These are phyloP conservation scores for Exophiala phaeomuriformis DNA, from an alignment of 2,329 filamentous ascomycete species.

Conservation along the genomic window DNA sequence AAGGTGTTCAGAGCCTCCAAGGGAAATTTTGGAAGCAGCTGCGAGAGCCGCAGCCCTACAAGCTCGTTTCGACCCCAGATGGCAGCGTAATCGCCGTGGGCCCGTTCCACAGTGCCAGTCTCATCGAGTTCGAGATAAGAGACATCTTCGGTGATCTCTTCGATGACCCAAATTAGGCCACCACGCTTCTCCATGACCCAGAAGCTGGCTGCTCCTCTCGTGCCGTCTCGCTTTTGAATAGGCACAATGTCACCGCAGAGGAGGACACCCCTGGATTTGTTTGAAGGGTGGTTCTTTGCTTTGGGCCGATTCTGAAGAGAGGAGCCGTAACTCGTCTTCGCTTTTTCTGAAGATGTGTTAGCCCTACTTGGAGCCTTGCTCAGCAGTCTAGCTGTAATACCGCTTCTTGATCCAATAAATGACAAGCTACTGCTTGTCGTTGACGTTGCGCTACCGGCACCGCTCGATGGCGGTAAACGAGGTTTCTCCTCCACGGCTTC, in stretches of 20 bases:
- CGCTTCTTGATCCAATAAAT: conserved; percentile 61
- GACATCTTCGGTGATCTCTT: conserved; percentile 94
- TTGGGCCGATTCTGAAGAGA: conserved; percentile 37
- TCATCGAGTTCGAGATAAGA: conserved; percentile 70
- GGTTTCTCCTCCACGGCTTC: conserved; percentile 14
- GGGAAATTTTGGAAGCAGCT: conserved; percentile 74
- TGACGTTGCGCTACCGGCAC: conserved; percentile 20
- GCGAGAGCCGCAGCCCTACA: conserved; percentile 65
- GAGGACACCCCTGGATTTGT: conserved; percentile 78
- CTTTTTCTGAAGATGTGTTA: conserved; percentile 38
- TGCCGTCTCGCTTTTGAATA: conserved; percentile 90
- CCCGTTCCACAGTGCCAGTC: conserved; percentile 62
- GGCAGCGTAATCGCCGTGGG: conserved; percentile 67
- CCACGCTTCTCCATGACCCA: conserved; percentile 98
- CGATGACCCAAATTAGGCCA: conserved; percentile 92
- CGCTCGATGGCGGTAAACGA: conserved; percentile 22
- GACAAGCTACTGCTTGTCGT: conserved; percentile 30
- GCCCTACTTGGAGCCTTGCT: conserved; percentile 67
- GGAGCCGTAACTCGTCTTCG: conserved; percentile 55
- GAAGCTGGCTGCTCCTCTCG: conserved; percentile 82
- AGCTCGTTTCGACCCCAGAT: conserved; percentile 70
- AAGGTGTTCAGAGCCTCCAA: conserved; percentile 45
- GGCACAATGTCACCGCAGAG: conserved; percentile 97
- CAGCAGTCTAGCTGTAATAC: conserved; percentile 79
- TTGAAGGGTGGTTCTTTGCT: conserved; percentile 57